Evolutionary conservation across 192 early-diverging fungal genomes (phyloP).

Genomic region (Rhizoclosmatium sp.): DNA sequence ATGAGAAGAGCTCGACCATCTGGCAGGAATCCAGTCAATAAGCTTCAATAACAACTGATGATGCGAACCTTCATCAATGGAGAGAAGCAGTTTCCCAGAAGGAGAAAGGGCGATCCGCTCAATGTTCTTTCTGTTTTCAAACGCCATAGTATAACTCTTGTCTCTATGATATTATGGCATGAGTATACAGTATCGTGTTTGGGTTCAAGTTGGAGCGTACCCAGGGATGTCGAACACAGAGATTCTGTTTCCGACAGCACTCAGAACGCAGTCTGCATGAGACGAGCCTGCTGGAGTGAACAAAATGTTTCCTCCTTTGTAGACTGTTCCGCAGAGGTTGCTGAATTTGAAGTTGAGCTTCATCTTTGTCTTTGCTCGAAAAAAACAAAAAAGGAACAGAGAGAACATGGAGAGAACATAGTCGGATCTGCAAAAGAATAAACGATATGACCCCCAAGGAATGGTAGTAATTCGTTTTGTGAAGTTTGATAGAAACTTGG

Average conservation of each 20-base stretch:
- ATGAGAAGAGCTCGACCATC: conserved; percentile 88
- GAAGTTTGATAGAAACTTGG: background rate
- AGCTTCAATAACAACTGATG: background rate
- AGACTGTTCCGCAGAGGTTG: conserved; percentile 97
- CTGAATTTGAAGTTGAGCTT: conserved; percentile 82
- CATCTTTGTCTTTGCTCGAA: conserved; percentile 43
- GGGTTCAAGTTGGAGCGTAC: conserved; percentile 63
- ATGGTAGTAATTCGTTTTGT: background rate
- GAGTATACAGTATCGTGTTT: no score
- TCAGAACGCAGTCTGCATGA: conserved; percentile 84
- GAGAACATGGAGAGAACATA: background rate
- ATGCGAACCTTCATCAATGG: conserved; percentile 83
- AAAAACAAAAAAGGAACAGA: conserved; percentile 18
- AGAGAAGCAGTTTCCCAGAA: conserved; percentile 85
- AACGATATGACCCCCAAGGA: background rate
- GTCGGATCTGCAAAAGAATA: background rate
- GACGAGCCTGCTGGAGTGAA: conserved; percentile 81
- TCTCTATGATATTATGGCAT: conserved; percentile 63
- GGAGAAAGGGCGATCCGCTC: conserved; percentile 87
- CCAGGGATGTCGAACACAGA: conserved; percentile 95
- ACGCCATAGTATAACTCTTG: conserved; percentile 89
- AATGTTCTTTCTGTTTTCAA: conserved; percentile 94
- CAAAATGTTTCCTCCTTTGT: conserved; percentile 92
- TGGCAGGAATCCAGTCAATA: conserved; percentile 27
- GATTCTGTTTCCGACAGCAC: conserved; percentile 96